Evolutionary conservation across 768 basidiomycete genomes (phyloP).

Genomic region (Trametes cubensis): DNA sequence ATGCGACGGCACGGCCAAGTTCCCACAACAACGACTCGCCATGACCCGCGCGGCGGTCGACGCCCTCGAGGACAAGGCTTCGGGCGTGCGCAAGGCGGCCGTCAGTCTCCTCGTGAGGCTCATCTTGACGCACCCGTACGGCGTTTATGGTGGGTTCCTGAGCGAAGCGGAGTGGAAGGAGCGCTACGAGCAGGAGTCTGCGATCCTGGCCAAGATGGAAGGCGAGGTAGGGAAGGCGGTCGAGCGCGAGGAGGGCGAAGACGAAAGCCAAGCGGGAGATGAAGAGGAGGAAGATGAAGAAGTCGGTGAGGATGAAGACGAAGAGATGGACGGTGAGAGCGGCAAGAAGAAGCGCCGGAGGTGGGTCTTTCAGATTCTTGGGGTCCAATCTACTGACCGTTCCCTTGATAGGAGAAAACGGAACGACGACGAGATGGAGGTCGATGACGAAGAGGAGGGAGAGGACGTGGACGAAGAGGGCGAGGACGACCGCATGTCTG

Average conservation of each 20-base stretch:
- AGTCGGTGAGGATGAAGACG: constrained; percentile 28
- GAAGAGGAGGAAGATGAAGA: constrained; percentile 31
- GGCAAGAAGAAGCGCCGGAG: constrained; percentile 22
- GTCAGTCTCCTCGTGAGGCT: constrained; percentile 75
- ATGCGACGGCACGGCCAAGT: constrained; percentile 75
- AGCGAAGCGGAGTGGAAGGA: constrained; percentile 72
- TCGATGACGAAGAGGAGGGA: constrained; percentile 48
- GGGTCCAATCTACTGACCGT: background rate
- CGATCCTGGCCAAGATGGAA: constrained; percentile 74
- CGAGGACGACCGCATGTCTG: constrained; percentile 38
- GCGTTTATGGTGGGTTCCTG: constrained; percentile 82
- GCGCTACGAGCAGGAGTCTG: constrained; percentile 62
- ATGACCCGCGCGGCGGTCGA: constrained; percentile 77
- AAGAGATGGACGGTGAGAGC: constrained; percentile 16
- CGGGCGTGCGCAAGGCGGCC: constrained; percentile 84
- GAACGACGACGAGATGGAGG: constrained; percentile 57
- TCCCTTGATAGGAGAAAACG: background rate
- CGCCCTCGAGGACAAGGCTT: constrained; percentile 87
- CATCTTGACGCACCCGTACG: constrained; percentile 87
- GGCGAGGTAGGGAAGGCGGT: constrained; percentile 65
- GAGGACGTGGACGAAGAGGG: constrained; percentile 43
- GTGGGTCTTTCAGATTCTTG: constrained; percentile 5
- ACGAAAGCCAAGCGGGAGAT: constrained; percentile 34
- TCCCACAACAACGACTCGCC: constrained; percentile 81
- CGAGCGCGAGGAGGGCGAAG: constrained; percentile 37